Base-by-base conservation (phyloP, 1,284 basidiomycete genomes). In the Puccinia coronata region DNA sequence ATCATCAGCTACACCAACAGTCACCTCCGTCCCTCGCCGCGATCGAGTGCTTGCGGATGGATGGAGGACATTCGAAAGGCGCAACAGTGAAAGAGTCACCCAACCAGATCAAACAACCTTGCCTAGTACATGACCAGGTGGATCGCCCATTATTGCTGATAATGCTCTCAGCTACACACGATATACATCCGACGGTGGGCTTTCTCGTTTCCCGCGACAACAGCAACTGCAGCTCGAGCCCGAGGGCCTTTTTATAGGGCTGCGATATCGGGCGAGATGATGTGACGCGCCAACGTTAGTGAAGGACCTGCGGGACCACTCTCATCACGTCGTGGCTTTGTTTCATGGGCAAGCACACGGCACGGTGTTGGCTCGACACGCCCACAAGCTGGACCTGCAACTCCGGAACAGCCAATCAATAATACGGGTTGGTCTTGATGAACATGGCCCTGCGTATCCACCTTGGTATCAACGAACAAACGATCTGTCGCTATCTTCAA, bases 1-100 rank as follows among this genome's bases (percentile, higher is more conserved):
- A 63, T 75, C 14, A 49, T 75, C 73, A 61, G 57, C 9, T 31
- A 75, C 39, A 59, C 63, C 41, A 75, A 43, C 43, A 49, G 39
- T 12, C n/a, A 63, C 53, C 23, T 75, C 63, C 55, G 20, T n/a
- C 18, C 36, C 73, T 5, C 73, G 57, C 57, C 73, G 39, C 2
- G 63, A 75, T 47, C 73, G 49, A 61, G 55, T 75, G 36, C 18
- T 75, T 63, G 73, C 73, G n/a, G n/a, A n/a, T n/a, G 31, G 41
- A 63, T 20, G 31, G 61, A 12, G 73, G 73, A 63, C 73, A 75
- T 36, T 75, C 73, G 3, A 75, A 75, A 63, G 73, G 73, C n/a
- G 55, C 73, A 43, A 28, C 23, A 12, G 57, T 75, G 31, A 59
- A 43, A 23, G 28, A 57, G 4, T 47, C 39, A 43, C 57, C 43